phyloP scores from a whole-genome alignment of 768 basidiomycete genomes.

The Polyporus arcularius region DNA sequence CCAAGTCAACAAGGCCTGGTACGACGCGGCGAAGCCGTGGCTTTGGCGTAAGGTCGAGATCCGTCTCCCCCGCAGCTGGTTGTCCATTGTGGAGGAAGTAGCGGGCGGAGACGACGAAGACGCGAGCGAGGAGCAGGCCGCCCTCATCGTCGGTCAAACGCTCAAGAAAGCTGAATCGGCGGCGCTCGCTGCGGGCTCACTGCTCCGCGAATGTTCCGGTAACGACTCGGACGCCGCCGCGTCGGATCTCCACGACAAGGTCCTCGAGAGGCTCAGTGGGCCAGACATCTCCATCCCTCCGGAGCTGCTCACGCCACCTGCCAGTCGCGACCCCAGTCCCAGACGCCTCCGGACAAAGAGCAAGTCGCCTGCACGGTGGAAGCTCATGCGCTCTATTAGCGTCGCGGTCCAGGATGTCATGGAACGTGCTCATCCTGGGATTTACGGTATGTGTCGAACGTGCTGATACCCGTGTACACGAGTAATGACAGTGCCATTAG shows the following conservation, averaged over 20 bases:
- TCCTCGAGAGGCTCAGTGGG: slow-evolving; percentile 55
- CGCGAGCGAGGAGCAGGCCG: slow-evolving; percentile 51
- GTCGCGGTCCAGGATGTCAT: slow-evolving; percentile 76
- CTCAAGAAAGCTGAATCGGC: slow-evolving; percentile 67
- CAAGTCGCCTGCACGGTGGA: slow-evolving; percentile 83
- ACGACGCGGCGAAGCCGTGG: slow-evolving; percentile 85
- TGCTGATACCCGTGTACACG: background rate
- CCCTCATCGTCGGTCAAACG: slow-evolving; percentile 62
- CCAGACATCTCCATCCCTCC: slow-evolving; percentile 73
- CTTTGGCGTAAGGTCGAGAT: slow-evolving; percentile 85
- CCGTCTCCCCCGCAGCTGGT: slow-evolving; percentile 81
- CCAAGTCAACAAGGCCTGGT: slow-evolving; percentile 77
- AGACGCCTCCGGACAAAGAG: slow-evolving; percentile 74
- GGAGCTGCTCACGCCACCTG: slow-evolving; percentile 76
- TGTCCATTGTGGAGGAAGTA: slow-evolving; percentile 78
- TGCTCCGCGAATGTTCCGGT: slow-evolving; percentile 34
- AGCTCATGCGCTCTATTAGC: slow-evolving; percentile 75
- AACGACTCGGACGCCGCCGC: slow-evolving; percentile 41
- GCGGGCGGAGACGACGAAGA: slow-evolving; percentile 65
- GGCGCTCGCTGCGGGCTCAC: slow-evolving; percentile 50
- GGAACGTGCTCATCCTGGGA: slow-evolving; percentile 60
- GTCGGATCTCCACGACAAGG: slow-evolving; percentile 57
- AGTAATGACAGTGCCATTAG: slow-evolving; percentile 35
- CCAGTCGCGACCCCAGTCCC: slow-evolving; percentile 83
- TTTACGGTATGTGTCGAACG: slow-evolving; percentile 59